These are phyloP conservation scores for Davidsoniella virescens DNA, from an alignment of 2,329 filamentous ascomycete species.

Conservation along the genomic window DNA sequence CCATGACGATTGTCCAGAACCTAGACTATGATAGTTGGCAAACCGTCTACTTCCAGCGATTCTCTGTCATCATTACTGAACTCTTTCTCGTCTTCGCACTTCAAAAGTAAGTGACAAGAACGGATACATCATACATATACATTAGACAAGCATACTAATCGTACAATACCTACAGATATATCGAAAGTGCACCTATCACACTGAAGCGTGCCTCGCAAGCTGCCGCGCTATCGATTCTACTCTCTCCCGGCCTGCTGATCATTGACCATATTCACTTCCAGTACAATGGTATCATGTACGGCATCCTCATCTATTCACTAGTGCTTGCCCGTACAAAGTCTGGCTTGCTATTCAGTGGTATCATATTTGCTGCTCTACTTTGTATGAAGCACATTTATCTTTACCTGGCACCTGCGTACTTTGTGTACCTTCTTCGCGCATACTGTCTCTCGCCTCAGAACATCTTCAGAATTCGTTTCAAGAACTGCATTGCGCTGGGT, in stretches of 20 bases:
- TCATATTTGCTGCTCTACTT: conserved; percentile 68
- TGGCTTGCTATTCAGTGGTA: conserved; percentile 59
- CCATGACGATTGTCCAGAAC: conserved; percentile 67
- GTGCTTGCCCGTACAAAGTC: conserved; percentile 63
- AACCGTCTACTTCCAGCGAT: conserved; percentile 82
- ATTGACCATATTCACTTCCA: conserved; percentile 99
- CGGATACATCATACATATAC: neutral
- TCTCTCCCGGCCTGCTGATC: conserved; percentile 85
- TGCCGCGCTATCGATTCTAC: conserved; percentile 71
- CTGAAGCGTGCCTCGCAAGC: conserved; percentile 69
- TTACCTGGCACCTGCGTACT: conserved; percentile 90
- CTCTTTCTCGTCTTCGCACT: conserved; percentile 71
- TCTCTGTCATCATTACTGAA: conserved; percentile 77
- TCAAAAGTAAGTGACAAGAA: conserved; percentile 36
- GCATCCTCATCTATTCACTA: conserved; percentile 71
- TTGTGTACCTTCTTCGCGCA: conserved; percentile 74
- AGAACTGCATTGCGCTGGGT: conserved; percentile 74
- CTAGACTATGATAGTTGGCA: conserved; percentile 82
- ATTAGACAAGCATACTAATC: neutral
- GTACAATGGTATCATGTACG: conserved; percentile 96
- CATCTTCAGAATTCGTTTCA: conserved; percentile 57
- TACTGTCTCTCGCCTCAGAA: conserved; percentile 75
- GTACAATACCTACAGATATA: conserved; percentile 37
- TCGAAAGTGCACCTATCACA: conserved; percentile 49
- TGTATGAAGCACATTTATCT: conserved; percentile 98